phyloP scores from a whole-genome alignment of 805 yeast genomes.

The Spathaspora arborariae region DNA sequence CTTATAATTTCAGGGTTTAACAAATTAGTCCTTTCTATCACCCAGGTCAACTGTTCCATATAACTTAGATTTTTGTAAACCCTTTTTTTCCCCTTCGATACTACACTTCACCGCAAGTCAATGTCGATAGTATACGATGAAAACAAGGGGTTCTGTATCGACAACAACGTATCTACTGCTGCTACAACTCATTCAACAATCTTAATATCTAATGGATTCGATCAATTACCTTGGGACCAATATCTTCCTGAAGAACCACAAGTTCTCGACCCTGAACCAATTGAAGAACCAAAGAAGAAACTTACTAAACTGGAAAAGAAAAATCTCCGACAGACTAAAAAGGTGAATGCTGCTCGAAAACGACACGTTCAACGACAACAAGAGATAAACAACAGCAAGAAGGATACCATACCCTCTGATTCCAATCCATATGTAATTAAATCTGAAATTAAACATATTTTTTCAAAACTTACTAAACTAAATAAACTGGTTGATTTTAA shows the following conservation, averaged over 20 bases:
- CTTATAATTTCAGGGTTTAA: too few species aligned
- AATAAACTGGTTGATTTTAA: constrained; percentile 14
- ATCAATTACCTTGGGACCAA: constrained; percentile 33
- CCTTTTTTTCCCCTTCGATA: neutral
- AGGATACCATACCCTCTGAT: neutral
- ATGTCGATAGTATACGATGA: constrained; percentile 10
- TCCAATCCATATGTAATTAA: constrained; percentile 14
- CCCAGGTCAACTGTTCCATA: too few species aligned
- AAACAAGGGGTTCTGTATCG: constrained; percentile 12
- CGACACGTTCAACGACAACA: constrained; percentile 15
- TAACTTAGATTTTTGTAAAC: neutral
- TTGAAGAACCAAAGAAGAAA: constrained; percentile 6
- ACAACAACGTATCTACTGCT: neutral
- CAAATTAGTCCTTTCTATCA: too few species aligned
- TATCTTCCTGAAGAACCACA: constrained; percentile 6
- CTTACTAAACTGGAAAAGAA: constrained; percentile 18
- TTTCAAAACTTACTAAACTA: constrained; percentile 2
- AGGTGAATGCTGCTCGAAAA: constrained; percentile 17
- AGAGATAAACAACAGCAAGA: constrained; percentile 1
- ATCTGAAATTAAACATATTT: constrained; percentile 16
- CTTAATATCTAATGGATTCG: constrained; percentile 35
- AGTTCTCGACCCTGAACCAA: neutral
- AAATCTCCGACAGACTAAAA: constrained; percentile 19
- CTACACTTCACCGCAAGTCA: neutral
- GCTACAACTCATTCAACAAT: neutral